Percentiles rank a stretch among this genome's conserved stretches.
phyloP scores from a whole-genome alignment of 1,139 yeast genomes.

The Casaregolazyma lundiana region DNA sequence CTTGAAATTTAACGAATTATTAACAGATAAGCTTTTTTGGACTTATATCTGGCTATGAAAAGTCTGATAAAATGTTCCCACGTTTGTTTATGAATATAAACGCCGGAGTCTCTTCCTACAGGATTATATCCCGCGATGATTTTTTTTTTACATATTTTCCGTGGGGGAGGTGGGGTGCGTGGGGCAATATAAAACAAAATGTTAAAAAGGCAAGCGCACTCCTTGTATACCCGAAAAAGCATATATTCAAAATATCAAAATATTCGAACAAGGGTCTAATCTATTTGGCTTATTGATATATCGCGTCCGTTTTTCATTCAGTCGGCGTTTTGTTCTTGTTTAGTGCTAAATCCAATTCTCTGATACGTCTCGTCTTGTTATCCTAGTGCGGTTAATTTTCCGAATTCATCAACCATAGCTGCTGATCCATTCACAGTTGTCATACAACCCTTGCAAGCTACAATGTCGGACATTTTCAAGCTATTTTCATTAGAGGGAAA shows the following conservation, averaged over 20 bases:
- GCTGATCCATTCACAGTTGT: too few relatives aligned
- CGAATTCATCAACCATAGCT: background rate
- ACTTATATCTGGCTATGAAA: background rate
- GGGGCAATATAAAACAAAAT: background rate
- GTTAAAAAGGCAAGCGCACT: background rate
- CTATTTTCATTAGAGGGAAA: conserved; percentile 40
- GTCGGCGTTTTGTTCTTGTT: background rate
- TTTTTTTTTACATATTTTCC: conserved; percentile 1
- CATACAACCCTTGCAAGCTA: background rate
- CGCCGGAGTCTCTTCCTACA: conserved; percentile 2
- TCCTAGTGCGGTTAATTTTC: conserved; percentile 1
- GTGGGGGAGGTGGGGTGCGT: conserved; percentile 8
- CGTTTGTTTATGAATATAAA: background rate
- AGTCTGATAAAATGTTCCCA: background rate
- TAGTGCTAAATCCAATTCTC: too few relatives aligned
- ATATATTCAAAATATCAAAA: background rate
- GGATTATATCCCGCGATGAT: conserved; percentile 2
- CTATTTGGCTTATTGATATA: background rate
- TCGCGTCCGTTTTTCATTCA: background rate
- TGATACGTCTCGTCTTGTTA: too few relatives aligned
- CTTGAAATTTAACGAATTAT: background rate
- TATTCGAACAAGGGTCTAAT: background rate
- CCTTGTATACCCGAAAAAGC: background rate
- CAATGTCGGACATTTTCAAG: conserved; percentile 3
- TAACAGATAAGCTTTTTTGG: background rate